A percentile compares a stretch with the other conserved stretches of the same genome.
phyloP scores from a whole-genome alignment of 495 filamentous ascomycete genomes.

The Chaetomidium leptoderma region DNA sequence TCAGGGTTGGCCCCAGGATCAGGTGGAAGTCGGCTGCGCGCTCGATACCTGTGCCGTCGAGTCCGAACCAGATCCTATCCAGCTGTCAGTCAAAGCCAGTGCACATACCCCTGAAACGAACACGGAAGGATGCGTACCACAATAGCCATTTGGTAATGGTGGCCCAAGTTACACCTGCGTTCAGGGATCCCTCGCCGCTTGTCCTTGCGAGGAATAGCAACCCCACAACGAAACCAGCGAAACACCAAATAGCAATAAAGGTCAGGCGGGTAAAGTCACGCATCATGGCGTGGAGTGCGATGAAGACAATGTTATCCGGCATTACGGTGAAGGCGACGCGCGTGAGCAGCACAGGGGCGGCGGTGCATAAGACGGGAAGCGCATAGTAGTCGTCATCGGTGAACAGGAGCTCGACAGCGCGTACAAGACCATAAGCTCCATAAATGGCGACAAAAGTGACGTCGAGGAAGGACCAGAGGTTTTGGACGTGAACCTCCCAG shows the following conservation, averaged over 20 bases:
- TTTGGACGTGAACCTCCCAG: slow-evolving; percentile 64
- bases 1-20: slow-evolving; percentile 55
- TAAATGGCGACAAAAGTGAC: slow-evolving; percentile 56
- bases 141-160: slow-evolving; percentile 65
- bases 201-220: slow-evolving; percentile 52
- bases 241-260: slow-evolving; percentile 60
- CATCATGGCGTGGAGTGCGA: slow-evolving; percentile 64
- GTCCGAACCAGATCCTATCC: slow-evolving; percentile 60
- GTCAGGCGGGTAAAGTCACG: slow-evolving; percentile 59
- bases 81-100: background rate
- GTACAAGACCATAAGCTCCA: slow-evolving; percentile 49
- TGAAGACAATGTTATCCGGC: slow-evolving; percentile 65
- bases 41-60: slow-evolving; percentile 62
- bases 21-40: slow-evolving; percentile 53
- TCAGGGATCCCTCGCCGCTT: slow-evolving; percentile 27
- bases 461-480: slow-evolving; percentile 66
- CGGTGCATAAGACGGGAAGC: slow-evolving; percentile 57
- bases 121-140: slow-evolving; percentile 31
- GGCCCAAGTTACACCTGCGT: slow-evolving; percentile 34
- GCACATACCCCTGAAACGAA: background rate
- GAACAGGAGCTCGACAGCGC: slow-evolving; percentile 44
- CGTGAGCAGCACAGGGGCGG: slow-evolving; percentile 57
- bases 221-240: slow-evolving; percentile 60
- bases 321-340: slow-evolving; percentile 62
- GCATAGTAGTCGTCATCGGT: slow-evolving; percentile 43